Evolutionary conservation across 2,329 filamentous ascomycete species (phyloP).

Genomic region (Scleromitrula shiraiana): DNA sequence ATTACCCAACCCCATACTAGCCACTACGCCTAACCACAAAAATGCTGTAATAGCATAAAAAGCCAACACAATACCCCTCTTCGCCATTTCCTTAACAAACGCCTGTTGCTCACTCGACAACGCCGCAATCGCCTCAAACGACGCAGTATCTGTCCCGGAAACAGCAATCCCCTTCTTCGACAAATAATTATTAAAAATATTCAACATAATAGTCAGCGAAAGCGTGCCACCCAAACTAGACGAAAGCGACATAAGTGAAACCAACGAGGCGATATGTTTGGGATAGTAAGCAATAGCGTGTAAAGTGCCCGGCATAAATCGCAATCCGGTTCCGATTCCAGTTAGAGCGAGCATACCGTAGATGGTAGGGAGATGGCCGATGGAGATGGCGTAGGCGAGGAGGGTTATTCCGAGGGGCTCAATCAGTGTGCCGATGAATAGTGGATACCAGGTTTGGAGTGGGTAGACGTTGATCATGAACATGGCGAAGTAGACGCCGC

Average conservation of each 20-base stretch:
- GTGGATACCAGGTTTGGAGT: constrained; percentile 50
- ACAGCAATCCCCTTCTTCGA: constrained; percentile 23
- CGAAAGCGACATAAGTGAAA: constrained; percentile 52
- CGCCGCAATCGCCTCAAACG: not conserved
- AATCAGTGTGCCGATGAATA: constrained; percentile 47
- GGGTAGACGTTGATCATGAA: constrained; percentile 54
- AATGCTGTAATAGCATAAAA: constrained; percentile 55
- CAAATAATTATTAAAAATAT: constrained; percentile 55
- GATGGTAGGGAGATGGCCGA: constrained; percentile 40
- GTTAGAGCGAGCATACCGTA: constrained; percentile 60
- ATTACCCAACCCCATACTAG: constrained; percentile 41
- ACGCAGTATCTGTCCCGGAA: not conserved
- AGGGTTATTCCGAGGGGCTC: constrained; percentile 52
- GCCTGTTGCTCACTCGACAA: constrained; percentile 28
- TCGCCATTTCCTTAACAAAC: constrained; percentile 39
- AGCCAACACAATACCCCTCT: constrained; percentile 56
- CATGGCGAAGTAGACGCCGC: constrained; percentile 51
- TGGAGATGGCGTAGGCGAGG: constrained; percentile 48
- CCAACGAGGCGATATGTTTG: constrained; percentile 46
- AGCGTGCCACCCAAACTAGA: constrained; percentile 57
- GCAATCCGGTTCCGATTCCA: constrained; percentile 53
- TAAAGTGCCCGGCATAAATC: constrained; percentile 54
- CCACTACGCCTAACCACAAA: constrained; percentile 40
- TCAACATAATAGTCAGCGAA: constrained; percentile 58
- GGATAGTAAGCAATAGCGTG: constrained; percentile 58